A percentile compares a stretch with the other conserved stretches of the same genome.
phyloP scores from a whole-genome alignment of 2,329 filamentous ascomycete species.

The Verticillium nubilum region DNA sequence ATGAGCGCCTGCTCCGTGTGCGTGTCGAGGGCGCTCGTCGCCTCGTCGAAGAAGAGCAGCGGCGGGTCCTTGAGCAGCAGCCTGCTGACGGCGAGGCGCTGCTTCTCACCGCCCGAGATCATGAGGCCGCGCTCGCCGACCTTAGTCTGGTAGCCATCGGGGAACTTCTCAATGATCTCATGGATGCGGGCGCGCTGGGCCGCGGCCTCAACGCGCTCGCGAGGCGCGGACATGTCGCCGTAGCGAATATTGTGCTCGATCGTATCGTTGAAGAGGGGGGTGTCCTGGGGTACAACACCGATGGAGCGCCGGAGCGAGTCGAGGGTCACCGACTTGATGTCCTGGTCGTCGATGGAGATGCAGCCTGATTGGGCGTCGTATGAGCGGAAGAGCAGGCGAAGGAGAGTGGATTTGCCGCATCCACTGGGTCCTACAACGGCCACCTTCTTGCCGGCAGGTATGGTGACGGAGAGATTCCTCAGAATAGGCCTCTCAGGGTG shows the following conservation, averaged over 20 bases:
- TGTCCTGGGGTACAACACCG: slow-evolving; percentile 95
- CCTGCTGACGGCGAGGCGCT: slow-evolving; percentile 78
- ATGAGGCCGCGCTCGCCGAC: slow-evolving; percentile 94
- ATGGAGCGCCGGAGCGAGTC: slow-evolving; percentile 81
- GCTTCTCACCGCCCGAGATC: slow-evolving; percentile 94
- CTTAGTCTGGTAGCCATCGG: slow-evolving; percentile 83
- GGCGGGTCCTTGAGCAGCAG: slow-evolving; percentile 86
- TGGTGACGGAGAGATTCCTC: slow-evolving; percentile 76
- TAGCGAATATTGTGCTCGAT: slow-evolving; percentile 96
- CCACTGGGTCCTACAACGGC: slow-evolving; percentile 93
- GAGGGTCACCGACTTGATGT: slow-evolving; percentile 75
- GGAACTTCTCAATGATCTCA: slow-evolving; percentile 72
- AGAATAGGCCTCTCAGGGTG: slow-evolving; percentile 81
- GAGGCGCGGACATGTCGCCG: slow-evolving; percentile 71
- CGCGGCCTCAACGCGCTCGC: slow-evolving; percentile 68
- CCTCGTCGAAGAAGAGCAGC: slow-evolving; percentile 90
- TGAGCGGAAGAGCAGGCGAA: slow-evolving; percentile 86
- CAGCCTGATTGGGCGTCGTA: slow-evolving; percentile 84
- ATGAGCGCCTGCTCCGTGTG: slow-evolving; percentile 89
- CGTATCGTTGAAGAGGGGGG: slow-evolving; percentile 93
- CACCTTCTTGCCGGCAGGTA: slow-evolving; percentile 92
- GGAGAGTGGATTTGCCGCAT: slow-evolving; percentile 91
- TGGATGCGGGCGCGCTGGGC: slow-evolving; percentile 81
- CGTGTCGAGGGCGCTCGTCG: slow-evolving; percentile 86
- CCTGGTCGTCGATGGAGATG: slow-evolving; percentile 89